These are phyloP conservation scores for Candida broadrunensis DNA, from an alignment of 805 yeast species.

Conservation along the genomic window DNA sequence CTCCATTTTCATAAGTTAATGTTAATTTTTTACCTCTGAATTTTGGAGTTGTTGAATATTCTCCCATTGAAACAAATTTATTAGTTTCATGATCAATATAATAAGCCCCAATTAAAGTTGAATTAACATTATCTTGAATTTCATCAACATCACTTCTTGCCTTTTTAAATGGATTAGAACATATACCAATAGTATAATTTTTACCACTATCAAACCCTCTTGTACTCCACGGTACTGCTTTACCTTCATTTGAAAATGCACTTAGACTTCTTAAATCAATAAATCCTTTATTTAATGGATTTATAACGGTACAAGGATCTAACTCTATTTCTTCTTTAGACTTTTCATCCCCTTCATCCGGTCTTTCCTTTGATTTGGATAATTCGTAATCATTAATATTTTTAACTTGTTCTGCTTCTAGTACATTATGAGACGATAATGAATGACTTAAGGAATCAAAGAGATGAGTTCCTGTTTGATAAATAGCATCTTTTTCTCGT, in stretches of 20 bases:
- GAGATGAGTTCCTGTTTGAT: constrained; percentile 2
- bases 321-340: constrained; percentile 7
- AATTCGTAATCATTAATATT: neutral
- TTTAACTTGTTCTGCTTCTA: neutral
- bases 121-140: constrained; percentile 40
- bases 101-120: constrained; percentile 41
- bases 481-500: neutral
- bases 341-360: constrained; percentile 3
- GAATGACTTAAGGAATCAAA: constrained; percentile 8
- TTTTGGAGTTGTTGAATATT: constrained; percentile 55
- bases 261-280: constrained; percentile 51
- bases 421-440: neutral
- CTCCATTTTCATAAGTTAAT: constrained; percentile 69
- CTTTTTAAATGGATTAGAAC: constrained; percentile 46
- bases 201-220: constrained; percentile 66
- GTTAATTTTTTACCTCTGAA: constrained; percentile 72
- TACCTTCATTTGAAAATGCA: constrained; percentile 45
- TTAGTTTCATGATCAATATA: constrained; percentile 36
- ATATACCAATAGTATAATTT: constrained; percentile 60
- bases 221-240: constrained; percentile 57
- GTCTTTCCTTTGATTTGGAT: neutral
- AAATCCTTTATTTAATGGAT: constrained; percentile 45
- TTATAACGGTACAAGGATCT: constrained; percentile 38
- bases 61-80: constrained; percentile 48
- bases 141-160: constrained; percentile 33